Conservation (phyloP, 2,329 filamentous ascomycete genomes). For the Zarea fungicola region DNA sequence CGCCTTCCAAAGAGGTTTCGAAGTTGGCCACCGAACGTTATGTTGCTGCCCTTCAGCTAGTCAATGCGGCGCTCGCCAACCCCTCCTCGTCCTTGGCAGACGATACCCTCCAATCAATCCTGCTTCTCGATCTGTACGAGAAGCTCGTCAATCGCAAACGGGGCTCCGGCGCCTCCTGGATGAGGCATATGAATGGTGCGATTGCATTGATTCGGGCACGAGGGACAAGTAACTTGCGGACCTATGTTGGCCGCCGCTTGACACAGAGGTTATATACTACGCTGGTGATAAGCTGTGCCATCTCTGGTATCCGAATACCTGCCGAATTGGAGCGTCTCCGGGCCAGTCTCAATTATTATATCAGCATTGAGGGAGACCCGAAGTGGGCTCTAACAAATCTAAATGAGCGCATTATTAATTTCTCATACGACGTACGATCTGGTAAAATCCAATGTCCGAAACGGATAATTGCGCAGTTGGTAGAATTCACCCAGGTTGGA, state of each 20-base stretch:
- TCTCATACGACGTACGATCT: constrained; percentile 15
- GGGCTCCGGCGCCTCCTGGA: constrained; percentile 12
- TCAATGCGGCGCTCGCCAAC: constrained; percentile 8
- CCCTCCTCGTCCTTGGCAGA: constrained; percentile 10
- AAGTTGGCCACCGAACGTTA: constrained; percentile 8
- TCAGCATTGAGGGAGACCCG: constrained; percentile 13
- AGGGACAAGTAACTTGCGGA: constrained; percentile 11
- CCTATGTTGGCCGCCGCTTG: constrained; percentile 14
- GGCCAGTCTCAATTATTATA: constrained; percentile 6
- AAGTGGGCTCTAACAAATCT: constrained; percentile 19
- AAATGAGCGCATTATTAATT: constrained; percentile 16
- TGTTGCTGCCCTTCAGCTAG: not conserved
- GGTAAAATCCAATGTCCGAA: constrained; percentile 5
- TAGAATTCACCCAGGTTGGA: constrained; percentile 3
- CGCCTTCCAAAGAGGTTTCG: not conserved
- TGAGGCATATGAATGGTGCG: constrained; percentile 20
- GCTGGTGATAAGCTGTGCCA: constrained; percentile 12
- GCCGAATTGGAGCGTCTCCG: constrained; percentile 7
- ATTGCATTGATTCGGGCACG: constrained; percentile 17
- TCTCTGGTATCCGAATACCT: constrained; percentile 14
- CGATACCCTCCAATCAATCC: constrained; percentile 19
- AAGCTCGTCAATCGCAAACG: constrained; percentile 20
- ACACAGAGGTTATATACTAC: constrained; percentile 15
- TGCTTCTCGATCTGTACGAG: constrained; percentile 25
- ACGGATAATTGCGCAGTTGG: not conserved